phyloP scores from a whole-genome alignment of 345 rosid genomes.

The Brassica cretica region DNA sequence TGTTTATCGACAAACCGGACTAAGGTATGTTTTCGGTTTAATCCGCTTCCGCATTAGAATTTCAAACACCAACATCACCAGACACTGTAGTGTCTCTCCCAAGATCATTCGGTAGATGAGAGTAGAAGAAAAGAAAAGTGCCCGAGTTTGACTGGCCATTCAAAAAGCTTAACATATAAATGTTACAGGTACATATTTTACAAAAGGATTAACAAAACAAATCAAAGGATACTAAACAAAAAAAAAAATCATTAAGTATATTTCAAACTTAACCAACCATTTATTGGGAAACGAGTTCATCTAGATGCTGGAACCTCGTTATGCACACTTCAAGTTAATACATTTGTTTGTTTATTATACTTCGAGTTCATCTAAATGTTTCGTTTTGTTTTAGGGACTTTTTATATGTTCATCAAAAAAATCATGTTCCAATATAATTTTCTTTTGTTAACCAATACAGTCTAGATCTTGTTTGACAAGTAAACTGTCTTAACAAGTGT shows the following conservation, averaged over 20 bases:
- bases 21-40: no score
- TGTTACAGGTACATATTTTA: background rate
- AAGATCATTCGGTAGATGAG: no score
- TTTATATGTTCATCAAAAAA: background rate
- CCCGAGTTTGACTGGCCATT: no score
- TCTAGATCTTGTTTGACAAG: background rate
- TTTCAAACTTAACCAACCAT: slow-evolving; percentile 17
- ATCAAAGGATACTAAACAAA: background rate
- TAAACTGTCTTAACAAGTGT: background rate
- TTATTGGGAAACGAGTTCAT: background rate
- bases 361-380: background rate
- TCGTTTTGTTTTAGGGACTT: background rate
- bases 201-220: background rate
- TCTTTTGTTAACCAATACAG: background rate
- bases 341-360: background rate
- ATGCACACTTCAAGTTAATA: background rate
- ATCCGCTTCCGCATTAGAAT: no score
- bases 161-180: background rate
- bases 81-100: no score
- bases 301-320: slow-evolving; percentile 9
- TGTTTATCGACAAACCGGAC: no score
- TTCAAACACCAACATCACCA: no score
- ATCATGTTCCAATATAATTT: background rate
- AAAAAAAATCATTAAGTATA: background rate
- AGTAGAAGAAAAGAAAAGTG: no score